Evolutionary conservation across 371 early-diverging fungal species (phyloP), one percentile per base, ranked within the genome.

Genomic region (Mucor mucedo): DNA sequence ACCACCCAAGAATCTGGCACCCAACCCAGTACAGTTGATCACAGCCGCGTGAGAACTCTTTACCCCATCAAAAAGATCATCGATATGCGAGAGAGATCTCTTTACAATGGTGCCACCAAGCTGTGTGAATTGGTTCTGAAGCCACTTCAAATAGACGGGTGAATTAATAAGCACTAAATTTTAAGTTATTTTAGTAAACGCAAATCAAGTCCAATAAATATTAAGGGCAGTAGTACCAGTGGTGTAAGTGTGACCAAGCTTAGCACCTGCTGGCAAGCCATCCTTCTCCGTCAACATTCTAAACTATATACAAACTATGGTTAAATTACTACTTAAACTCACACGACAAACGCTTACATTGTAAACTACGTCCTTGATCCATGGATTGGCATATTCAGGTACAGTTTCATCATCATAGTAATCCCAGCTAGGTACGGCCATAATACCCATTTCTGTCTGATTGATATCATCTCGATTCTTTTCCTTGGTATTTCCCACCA

Each of bases 1-100:
- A 7, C 91, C 93, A 3, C 87, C 90, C 1, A 94, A 69, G 13
- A 66, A 76, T 33, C 80, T 57, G 8, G 92, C 81, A 7, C 85
- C 84, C 30, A 87, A 68, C 0, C 93, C 95, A 2, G 92, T 85
- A 65, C 95, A 94, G 63, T 93, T 92, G 57, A 94, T 79, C 28
- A 92, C 83, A 21, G 86, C 72, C 42, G 75, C 81, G 27, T 41
- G 52, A 9, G 21, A 7, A 16, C 75, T 72, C 1, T 74, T 54
- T 4, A 53, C 59, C 7, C 63, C 28, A 44, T 62, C 58, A 55
- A 71, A 63, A 2, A 63, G 60, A 35, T 92, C 89, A 27, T 75
- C 65, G 8, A 92, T 74, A 66, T 87, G 79, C 0, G 62, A 52
- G 10, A 92, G 52, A 3, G 70, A 58, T 10, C 69, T 63, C 8